Evolutionary conservation across 2,329 filamentous ascomycete species (phyloP), one percentile per base, ranked within the genome.

Genomic region (Reticulascus tulasneorum): DNA sequence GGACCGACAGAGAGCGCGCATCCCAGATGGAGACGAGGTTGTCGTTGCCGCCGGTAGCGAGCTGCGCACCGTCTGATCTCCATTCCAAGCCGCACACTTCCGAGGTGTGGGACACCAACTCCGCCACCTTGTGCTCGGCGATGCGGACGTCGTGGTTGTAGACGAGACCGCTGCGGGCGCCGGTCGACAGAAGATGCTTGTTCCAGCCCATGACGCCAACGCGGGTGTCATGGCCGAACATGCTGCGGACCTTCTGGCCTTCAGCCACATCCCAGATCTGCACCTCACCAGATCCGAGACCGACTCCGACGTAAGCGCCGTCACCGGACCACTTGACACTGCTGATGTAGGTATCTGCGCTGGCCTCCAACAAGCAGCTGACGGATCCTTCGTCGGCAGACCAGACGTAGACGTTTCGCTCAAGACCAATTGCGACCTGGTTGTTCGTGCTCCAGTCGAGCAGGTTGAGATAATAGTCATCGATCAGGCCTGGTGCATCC

Each of bases 1-100:
- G 93, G 9, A 94, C 90, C 13, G 81, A 82, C 42, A 98, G 76
- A 8, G 88, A 93, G 33, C 93, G 88, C 37, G 93, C 91, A 63
- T 98, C 93, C 93, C 93, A 98, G 69, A 98, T 98, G 54, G 87
- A 94, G 49, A 98, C 93, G 37, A 98, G 76, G 74, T 98, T 98
- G 76, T 98, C 93, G 58, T 98, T 98, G 62, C 90, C 93, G 54
- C 93, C 93, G 36, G 93, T 97, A 35, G 93, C 93, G 43, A 98
- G 84, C 73, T 97, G 93, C 35, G 91, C 87, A 50, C 93, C 93
- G 58, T 98, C 93, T 13, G 90, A 83, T 52, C 93, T 84, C 94
- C 93, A 98, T 66, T 98, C 93, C 6, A 98, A 83, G 48, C 93
- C 93, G 58, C 93, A 98, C 43, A 98, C 93, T 66, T 98, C 93